phyloP scores from a whole-genome alignment of 2,329 filamentous ascomycete genomes.

The Xylariales sp. region DNA sequence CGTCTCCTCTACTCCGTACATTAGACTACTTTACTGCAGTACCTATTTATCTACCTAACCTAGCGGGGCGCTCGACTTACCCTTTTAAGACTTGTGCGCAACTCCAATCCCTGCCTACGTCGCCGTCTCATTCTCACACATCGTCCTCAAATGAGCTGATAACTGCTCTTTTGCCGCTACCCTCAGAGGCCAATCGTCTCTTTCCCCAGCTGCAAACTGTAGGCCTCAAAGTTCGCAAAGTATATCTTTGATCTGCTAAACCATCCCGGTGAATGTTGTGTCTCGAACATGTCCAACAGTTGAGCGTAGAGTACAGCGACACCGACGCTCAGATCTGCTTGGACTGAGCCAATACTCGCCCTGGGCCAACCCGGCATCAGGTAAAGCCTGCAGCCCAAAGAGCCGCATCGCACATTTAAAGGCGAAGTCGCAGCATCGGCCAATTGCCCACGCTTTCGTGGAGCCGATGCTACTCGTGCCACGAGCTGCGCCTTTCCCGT shows the following conservation, averaged over 20 bases:
- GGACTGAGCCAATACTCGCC: slow-evolving; percentile 32
- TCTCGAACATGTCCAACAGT: slow-evolving; percentile 3
- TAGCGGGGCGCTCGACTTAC: slow-evolving; percentile 26
- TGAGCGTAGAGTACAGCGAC: slow-evolving; percentile 23
- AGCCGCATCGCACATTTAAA: slow-evolving; percentile 49
- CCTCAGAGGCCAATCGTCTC: slow-evolving; percentile 21
- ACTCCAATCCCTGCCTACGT: slow-evolving; percentile 28
- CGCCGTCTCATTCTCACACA: slow-evolving; percentile 29
- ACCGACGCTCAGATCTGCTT: slow-evolving; percentile 33
- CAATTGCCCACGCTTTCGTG: slow-evolving; percentile 37
- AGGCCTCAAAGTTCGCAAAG: slow-evolving; percentile 1
- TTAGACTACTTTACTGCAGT: not conserved
- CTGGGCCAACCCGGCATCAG: slow-evolving; percentile 36
- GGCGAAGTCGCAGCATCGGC: slow-evolving; percentile 40
- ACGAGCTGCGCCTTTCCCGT: slow-evolving; percentile 39
- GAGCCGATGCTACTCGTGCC: slow-evolving; percentile 39
- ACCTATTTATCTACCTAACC: slow-evolving; percentile 8
- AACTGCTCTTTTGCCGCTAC: slow-evolving; percentile 20
- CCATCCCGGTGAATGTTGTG: slow-evolving; percentile 14
- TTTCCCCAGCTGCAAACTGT: slow-evolving; percentile 10
- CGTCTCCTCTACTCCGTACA: not conserved
- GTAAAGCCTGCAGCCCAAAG: slow-evolving; percentile 39
- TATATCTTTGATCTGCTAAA: slow-evolving; percentile 7
- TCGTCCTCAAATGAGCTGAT: slow-evolving; percentile 22
- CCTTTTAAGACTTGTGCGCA: slow-evolving; percentile 27